These are phyloP conservation scores for Rhynchosporium agropyri DNA, from an alignment of 2,329 filamentous ascomycete species.

Conservation along the genomic window DNA sequence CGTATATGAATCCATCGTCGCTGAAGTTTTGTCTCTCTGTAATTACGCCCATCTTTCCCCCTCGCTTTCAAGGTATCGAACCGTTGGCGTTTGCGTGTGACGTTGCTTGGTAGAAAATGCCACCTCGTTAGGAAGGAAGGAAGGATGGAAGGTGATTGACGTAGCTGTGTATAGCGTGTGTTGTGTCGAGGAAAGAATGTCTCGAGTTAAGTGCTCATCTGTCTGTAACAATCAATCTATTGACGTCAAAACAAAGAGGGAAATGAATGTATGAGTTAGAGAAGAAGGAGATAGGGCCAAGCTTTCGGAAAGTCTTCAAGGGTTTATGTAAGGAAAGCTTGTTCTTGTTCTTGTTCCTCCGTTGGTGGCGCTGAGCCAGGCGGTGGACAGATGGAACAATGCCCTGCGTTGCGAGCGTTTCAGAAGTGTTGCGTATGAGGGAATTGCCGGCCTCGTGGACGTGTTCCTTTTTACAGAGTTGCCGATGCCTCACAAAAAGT, in stretches of 20 bases:
- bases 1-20: conserved; percentile 31
- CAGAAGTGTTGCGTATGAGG: conserved; percentile 22
- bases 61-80: background rate
- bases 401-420: conserved; percentile 28
- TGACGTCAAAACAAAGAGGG: background rate
- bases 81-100: background rate
- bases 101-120: background rate
- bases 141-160: background rate
- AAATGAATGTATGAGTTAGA: conserved; percentile 11
- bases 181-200: conserved; percentile 12
- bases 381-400: conserved; percentile 26
- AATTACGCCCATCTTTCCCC: conserved; percentile 24
- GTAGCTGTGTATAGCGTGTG: background rate
- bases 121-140: background rate
- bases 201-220: conserved; percentile 21
- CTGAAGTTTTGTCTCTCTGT: conserved; percentile 25
- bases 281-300: conserved; percentile 19
- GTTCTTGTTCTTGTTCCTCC: conserved; percentile 9
- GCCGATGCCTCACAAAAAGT: background rate
- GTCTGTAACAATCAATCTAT: conserved; percentile 22
- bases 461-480: conserved; percentile 8
- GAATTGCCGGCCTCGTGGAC: background rate
- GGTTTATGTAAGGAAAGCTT: conserved; percentile 17
- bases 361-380: conserved; percentile 23
- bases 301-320: conserved; percentile 23